phyloP scores from a whole-genome alignment of 306 rosid genomes.

The Oxytropis ochrocephala region DNA sequence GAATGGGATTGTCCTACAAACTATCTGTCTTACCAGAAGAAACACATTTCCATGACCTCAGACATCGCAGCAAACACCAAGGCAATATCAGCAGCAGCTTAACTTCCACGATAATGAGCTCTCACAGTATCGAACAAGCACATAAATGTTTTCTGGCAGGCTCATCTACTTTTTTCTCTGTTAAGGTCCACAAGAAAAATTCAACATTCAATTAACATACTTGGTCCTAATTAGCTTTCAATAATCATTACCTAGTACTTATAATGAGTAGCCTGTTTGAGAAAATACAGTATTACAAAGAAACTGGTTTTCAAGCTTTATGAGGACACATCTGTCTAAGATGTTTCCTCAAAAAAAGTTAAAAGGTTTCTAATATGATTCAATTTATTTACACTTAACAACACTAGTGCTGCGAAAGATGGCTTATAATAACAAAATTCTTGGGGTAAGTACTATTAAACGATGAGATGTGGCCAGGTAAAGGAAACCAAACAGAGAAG shows the following conservation, averaged over 20 bases:
- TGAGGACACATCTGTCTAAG: neutral
- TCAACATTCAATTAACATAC: slow-evolving; percentile 7
- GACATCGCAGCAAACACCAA: slow-evolving; percentile 29
- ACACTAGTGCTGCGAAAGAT: neutral
- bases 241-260: neutral
- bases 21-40: slow-evolving; percentile 42
- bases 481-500: neutral
- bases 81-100: slow-evolving; percentile 38
- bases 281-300: neutral
- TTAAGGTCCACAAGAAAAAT: slow-evolving; percentile 14
- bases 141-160: slow-evolving; percentile 58
- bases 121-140: slow-evolving; percentile 80
- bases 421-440: neutral
- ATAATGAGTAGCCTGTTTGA: neutral
- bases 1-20: slow-evolving; percentile 41
- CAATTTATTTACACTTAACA: neutral
- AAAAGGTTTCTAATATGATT: neutral
- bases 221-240: neutral
- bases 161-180: slow-evolving; percentile 80
- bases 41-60: slow-evolving; percentile 30
- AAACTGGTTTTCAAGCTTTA: neutral
- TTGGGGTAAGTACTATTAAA: too few species aligned
- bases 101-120: slow-evolving; percentile 11
- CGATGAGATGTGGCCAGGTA: neutral
- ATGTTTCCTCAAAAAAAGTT: too few species aligned